Percentiles rank a stretch among this genome's conserved stretches.
These are phyloP conservation scores for Aspergillus biplanus DNA, from an alignment of 495 filamentous ascomycete genomes.

Conservation along the genomic window DNA sequence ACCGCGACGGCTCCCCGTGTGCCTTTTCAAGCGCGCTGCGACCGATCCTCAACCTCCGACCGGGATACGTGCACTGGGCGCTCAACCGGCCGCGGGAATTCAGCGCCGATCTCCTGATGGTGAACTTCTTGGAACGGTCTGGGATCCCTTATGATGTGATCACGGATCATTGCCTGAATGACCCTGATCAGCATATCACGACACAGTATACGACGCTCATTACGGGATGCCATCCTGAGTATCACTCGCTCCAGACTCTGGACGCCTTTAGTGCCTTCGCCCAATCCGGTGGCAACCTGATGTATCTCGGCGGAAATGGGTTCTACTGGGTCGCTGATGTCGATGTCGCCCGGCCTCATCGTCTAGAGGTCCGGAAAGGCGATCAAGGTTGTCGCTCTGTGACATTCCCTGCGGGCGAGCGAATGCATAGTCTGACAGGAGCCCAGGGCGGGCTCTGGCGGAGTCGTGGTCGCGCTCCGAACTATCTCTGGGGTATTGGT, in stretches of 20 bases:
- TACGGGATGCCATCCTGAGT: slow-evolving; percentile 2
- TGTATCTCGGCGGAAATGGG: slow-evolving; percentile 39
- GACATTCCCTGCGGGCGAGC: slow-evolving; percentile 28
- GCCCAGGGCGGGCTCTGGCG: slow-evolving; percentile 34
- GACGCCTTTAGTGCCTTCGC: slow-evolving; percentile 23
- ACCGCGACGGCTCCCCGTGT: slow-evolving; percentile 30
- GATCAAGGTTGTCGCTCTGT: slow-evolving; percentile 35
- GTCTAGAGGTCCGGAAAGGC: slow-evolving; percentile 36
- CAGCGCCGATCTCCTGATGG: slow-evolving; percentile 33
- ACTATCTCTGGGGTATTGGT: slow-evolving; percentile 29
- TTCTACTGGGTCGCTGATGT: slow-evolving; percentile 30
- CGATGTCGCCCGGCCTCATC: slow-evolving; percentile 23
- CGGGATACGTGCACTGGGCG: slow-evolving; percentile 34
- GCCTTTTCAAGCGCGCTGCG: slow-evolving; percentile 22
- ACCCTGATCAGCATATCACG: neutral
- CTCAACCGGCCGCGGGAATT: slow-evolving; percentile 35
- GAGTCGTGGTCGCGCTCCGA: slow-evolving; percentile 31
- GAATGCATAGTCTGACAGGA: slow-evolving; percentile 22
- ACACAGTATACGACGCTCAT: neutral
- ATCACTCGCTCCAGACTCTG: slow-evolving; percentile 13
- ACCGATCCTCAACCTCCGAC: slow-evolving; percentile 31
- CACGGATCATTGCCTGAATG: slow-evolving; percentile 35
- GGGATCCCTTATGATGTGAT: slow-evolving; percentile 33
- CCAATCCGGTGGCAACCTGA: slow-evolving; percentile 25
- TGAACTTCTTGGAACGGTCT: slow-evolving; percentile 31